Conservation (phyloP, 352 stramenopile species). For the Globisporangium parvum region DNA sequence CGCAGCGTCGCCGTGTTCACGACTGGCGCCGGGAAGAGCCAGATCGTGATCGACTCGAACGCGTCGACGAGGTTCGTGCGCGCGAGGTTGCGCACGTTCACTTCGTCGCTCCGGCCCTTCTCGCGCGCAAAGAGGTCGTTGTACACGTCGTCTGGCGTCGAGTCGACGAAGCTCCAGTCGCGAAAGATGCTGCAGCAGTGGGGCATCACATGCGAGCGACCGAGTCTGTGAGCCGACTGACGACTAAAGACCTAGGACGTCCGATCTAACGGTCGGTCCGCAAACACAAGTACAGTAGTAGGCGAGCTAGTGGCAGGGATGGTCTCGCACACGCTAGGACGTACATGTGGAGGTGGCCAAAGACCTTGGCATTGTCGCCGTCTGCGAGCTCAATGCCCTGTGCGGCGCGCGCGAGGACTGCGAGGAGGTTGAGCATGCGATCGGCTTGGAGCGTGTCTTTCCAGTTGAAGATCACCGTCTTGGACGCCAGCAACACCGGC, state of each 20-base stretch:
- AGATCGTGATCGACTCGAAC: slow-evolving; percentile 85
- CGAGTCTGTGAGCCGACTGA: neutral
- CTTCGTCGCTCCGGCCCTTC: slow-evolving; percentile 72
- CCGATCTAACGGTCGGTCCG: neutral
- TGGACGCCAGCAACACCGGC: slow-evolving; percentile 77
- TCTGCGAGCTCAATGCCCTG: slow-evolving; percentile 78
- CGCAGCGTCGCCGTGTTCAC: slow-evolving; percentile 68
- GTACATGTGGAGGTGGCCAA: slow-evolving; percentile 85
- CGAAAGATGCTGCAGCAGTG: slow-evolving; percentile 55
- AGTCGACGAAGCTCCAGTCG: slow-evolving; percentile 88
- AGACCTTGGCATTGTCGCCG: slow-evolving; percentile 75
- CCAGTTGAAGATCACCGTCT: slow-evolving; percentile 88
- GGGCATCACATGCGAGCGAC: neutral
- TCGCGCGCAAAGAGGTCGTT: slow-evolving; percentile 79
- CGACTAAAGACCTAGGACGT: neutral
- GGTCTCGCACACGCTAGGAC: slow-evolving; percentile 14
- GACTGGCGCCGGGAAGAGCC: slow-evolving; percentile 79
- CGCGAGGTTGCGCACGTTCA: slow-evolving; percentile 75
- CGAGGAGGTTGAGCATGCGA: slow-evolving; percentile 80
- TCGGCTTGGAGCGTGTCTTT: slow-evolving; percentile 85
- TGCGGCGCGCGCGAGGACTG: slow-evolving; percentile 67
- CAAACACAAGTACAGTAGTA: neutral
- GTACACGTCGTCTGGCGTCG: slow-evolving; percentile 74
- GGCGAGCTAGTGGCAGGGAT: no score
- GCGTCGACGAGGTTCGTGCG: slow-evolving; percentile 67